Evolutionary conservation across 305 asterid genomes (phyloP).

Genomic region (Solanum hybrid): DNA sequence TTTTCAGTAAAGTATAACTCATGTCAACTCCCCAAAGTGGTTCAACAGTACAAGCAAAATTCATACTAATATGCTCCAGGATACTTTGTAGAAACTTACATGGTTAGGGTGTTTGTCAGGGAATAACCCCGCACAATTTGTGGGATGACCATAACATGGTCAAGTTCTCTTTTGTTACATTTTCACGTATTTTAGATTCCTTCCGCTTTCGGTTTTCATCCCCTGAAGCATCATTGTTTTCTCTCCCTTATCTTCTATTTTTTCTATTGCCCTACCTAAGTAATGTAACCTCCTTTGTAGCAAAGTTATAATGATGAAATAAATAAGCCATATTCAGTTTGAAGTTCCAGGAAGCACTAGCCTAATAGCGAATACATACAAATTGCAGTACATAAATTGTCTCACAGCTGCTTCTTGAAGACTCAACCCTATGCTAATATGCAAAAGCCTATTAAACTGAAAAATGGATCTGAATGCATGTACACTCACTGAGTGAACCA

Average conservation of each 20-base stretch:
- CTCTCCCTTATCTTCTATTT: neutral
- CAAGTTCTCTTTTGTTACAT: neutral
- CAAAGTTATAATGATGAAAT: neutral
- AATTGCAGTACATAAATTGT: neutral
- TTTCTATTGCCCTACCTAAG: neutral
- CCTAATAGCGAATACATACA: neutral
- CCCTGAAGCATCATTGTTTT: neutral
- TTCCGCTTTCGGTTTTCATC: neutral
- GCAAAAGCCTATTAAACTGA: neutral
- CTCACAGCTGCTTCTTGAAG: neutral
- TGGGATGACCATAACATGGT: neutral
- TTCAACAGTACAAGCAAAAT: neutral
- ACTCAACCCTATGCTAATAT: neutral
- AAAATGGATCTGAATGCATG: neutral
- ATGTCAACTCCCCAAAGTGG: neutral
- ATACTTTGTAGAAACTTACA: neutral
- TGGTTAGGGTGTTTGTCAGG: neutral
- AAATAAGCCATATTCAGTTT: neutral
- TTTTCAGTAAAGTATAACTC: neutral
- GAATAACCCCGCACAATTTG: neutral
- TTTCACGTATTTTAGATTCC: neutral
- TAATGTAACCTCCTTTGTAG: neutral
- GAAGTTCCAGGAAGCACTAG: neutral
- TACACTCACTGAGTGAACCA: constrained; percentile 64
- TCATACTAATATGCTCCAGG: neutral